phyloP scores from a whole-genome alignment of 1,139 yeast genomes.

The Arxiozyma telluris region DNA sequence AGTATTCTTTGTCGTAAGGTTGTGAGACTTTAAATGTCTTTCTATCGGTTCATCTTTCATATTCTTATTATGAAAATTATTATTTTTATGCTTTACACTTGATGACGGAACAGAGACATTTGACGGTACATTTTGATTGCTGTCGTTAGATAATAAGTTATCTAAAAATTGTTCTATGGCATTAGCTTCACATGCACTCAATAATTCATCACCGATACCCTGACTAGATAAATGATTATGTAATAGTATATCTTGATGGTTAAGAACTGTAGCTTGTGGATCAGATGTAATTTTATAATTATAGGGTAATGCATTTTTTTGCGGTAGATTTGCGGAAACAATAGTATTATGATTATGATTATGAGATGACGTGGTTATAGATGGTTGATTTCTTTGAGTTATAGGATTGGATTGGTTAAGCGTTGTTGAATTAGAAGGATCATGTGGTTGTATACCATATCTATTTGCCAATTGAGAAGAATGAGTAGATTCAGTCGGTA shows the following conservation, averaged over 20 bases:
- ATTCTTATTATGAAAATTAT: too few species aligned
- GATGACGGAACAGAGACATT: not conserved
- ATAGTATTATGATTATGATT: not conserved
- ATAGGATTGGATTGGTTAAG: not conserved
- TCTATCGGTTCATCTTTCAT: not conserved
- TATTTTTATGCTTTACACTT: not conserved
- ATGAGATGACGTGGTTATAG: not conserved
- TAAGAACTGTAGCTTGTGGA: not conserved
- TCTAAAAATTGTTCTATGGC: conserved; percentile 30
- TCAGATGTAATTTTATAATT: not conserved
- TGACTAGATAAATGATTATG: not conserved
- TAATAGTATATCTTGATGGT: conserved; percentile 1
- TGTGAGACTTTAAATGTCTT: not conserved
- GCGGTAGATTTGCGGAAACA: not conserved
- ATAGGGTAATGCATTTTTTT: not conserved
- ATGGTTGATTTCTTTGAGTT: not conserved
- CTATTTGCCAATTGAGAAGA: not conserved
- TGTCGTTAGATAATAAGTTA: conserved; percentile 15
- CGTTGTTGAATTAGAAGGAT: not conserved
- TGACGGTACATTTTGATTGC: not conserved
- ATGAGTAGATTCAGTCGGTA: not conserved
- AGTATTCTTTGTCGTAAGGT: not conserved
- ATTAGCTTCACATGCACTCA: conserved; percentile 27
- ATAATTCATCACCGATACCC: conserved; percentile 12
- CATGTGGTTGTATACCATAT: not conserved